A percentile compares a stretch with the other conserved stretches of the same genome.
These are phyloP conservation scores for Viola pubescens DNA, from an alignment of 441 rosid genomes.

Conservation along the genomic window DNA sequence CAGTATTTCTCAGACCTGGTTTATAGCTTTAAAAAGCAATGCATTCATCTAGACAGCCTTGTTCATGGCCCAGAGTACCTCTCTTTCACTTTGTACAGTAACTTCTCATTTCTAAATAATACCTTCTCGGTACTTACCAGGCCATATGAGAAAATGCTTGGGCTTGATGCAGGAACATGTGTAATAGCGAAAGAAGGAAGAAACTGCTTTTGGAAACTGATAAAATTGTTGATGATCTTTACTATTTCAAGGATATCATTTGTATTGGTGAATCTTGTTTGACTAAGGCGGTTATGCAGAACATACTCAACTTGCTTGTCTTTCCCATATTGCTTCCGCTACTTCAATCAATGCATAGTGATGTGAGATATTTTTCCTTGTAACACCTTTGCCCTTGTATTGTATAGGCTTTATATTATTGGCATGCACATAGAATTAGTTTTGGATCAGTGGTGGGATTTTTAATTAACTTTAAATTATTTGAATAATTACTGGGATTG, in stretches of 20 bases:
- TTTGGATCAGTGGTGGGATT: too few relatives aligned
- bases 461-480: too few relatives aligned
- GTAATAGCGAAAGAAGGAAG: slow-evolving; percentile 25
- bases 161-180: slow-evolving; percentile 34
- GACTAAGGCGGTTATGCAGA: slow-evolving; percentile 38
- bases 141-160: slow-evolving; percentile 5
- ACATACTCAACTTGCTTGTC: slow-evolving; percentile 44
- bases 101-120: neutral
- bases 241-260: slow-evolving; percentile 62
- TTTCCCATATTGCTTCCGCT: slow-evolving; percentile 45
- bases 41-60: slow-evolving; percentile 37
- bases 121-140: too few relatives aligned
- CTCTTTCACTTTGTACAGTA: slow-evolving; percentile 13
- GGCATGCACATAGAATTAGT: too few relatives aligned
- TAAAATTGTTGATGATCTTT: slow-evolving; percentile 55
- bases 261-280: slow-evolving; percentile 39
- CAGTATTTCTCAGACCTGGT: slow-evolving; percentile 56
- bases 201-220: slow-evolving; percentile 41
- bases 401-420: neutral
- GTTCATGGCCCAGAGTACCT: slow-evolving; percentile 41
- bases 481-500: too few relatives aligned
- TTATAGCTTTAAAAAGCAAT: slow-evolving; percentile 42
- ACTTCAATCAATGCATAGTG: slow-evolving; percentile 32
- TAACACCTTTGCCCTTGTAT: neutral
- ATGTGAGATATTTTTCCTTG: slow-evolving; percentile 33